Evolutionary conservation across 768 basidiomycete genomes (phyloP).

Genomic region (Lentinus brumalis): DNA sequence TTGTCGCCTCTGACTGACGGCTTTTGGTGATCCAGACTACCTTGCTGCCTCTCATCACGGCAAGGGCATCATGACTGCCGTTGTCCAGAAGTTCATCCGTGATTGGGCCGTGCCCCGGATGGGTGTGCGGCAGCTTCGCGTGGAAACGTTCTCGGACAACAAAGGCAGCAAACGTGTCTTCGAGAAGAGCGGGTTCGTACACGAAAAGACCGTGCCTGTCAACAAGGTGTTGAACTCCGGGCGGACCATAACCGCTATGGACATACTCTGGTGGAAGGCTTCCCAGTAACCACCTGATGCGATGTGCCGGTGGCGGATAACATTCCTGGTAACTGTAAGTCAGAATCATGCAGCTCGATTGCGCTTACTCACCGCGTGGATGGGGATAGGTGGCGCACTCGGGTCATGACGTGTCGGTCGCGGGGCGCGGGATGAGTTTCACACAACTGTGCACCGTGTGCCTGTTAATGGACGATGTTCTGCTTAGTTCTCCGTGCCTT

Average conservation of each 20-base stretch:
- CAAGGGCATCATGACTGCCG: constrained; percentile 74
- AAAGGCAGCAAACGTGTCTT: constrained; percentile 64
- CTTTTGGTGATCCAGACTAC: constrained; percentile 42
- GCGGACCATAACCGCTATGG: constrained; percentile 21
- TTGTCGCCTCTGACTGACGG: neutral
- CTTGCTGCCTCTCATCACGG: constrained; percentile 63
- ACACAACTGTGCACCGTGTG: neutral
- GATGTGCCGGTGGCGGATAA: neutral
- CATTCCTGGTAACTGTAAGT: neutral
- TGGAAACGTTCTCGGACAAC: constrained; percentile 53
- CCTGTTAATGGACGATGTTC: neutral
- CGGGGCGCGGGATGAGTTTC: neutral
- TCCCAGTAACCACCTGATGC: neutral
- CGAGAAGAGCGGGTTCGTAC: constrained; percentile 62
- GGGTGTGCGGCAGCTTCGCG: constrained; percentile 51
- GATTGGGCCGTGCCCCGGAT: constrained; percentile 69
- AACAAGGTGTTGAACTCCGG: constrained; percentile 41
- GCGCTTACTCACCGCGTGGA: neutral
- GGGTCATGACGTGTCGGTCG: neutral
- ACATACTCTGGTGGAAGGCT: constrained; percentile 29
- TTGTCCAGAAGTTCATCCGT: constrained; percentile 51
- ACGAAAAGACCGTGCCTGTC: constrained; percentile 41
- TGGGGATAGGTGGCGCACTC: neutral
- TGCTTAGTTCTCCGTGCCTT: neutral
- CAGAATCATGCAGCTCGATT: neutral